Base-by-base conservation (phyloP, 73 alveolate genomes). In the Stentor coeruleus region DNA sequence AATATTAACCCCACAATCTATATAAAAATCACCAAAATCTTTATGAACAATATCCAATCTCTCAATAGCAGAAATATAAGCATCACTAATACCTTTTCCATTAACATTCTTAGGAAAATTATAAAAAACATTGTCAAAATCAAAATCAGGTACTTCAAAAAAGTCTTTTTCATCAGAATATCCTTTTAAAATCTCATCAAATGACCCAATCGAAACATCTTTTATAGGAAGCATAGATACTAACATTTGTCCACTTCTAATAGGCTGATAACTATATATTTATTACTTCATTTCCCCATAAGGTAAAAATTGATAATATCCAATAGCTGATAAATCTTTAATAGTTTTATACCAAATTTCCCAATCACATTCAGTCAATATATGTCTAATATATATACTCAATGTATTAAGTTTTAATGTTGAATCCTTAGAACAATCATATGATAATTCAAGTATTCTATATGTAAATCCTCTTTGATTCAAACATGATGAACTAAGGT, bases 1-100 rank as follows among this genome's bases (percentile, higher is more conserved):
- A 31, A 57, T 57, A 57, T 57, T 57, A n/a, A 57, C 28, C 35
- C 73, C 73, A 57, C 73, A 57, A 31, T 57, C 73, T 57, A 57
- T 57, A 57, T 57, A 31, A 57, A 57, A 20, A 57, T 57, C 28
- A 57, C 73, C 28, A n/a, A 57, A 2, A 2, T 57, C 28, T 57
- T 57, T 57, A 57, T 57, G 73, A 31, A 57, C 28, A 0, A 57
- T 57, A 31, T 57, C 73, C 15, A 57, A 31, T 2, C 28, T 57
- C 28, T 57, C 73, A 0, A 57, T 57, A 31, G 35, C 15, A 20
- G 15, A n/a, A 57, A 57, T 31, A 2, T 57, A 57, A 2, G 28
- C 35, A 57, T 57, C 73, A 2, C 73, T 57, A 20, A 57, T 1
- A 20, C 35, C 73, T 57, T 31, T n/a, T 20, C 35, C 35, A 20